These are phyloP conservation scores for Phytophthora tentaculata DNA, from an alignment of 352 stramenopile genomes.

Conservation along the genomic window DNA sequence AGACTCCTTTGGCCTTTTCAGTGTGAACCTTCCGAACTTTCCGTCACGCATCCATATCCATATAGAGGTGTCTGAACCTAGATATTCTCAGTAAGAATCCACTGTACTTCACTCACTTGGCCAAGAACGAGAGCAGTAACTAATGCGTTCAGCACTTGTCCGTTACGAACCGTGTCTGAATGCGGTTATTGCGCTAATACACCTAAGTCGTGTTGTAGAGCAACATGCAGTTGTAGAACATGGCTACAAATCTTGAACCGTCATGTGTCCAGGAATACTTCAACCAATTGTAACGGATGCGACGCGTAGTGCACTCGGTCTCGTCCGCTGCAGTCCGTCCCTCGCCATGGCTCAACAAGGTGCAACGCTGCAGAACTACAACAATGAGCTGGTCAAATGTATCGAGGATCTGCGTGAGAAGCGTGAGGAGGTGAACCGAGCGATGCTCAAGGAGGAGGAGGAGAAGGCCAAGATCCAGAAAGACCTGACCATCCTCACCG, in stretches of 20 bases:
- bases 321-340: background rate
- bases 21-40: background rate
- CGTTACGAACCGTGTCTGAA: too few species aligned
- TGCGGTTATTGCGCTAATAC: too few species aligned
- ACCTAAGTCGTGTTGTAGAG: too few species aligned
- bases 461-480: conserved; percentile 96
- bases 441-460: conserved; percentile 95
- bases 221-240: too few species aligned
- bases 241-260: too few species aligned
- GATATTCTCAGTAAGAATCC: background rate
- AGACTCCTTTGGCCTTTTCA: background rate
- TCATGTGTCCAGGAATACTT: conserved; percentile 23
- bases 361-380: conserved; percentile 95
- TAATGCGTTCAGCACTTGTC: background rate
- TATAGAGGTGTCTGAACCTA: too few species aligned
- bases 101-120: background rate
- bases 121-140: background rate
- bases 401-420: conserved; percentile 95
- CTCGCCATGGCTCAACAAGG: conserved; percentile 88
- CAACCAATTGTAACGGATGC: conserved; percentile 15
- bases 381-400: conserved; percentile 96
- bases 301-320: conserved; percentile 1
- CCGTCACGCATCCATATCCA: too few species aligned
- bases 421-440: conserved; percentile 90
- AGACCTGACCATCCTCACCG: conserved; percentile 91